Evolutionary conservation across 2,329 filamentous ascomycete genomes (phyloP), one percentile per base, ranked within the genome.

Genomic region (Talaromyces rugulosus): DNA sequence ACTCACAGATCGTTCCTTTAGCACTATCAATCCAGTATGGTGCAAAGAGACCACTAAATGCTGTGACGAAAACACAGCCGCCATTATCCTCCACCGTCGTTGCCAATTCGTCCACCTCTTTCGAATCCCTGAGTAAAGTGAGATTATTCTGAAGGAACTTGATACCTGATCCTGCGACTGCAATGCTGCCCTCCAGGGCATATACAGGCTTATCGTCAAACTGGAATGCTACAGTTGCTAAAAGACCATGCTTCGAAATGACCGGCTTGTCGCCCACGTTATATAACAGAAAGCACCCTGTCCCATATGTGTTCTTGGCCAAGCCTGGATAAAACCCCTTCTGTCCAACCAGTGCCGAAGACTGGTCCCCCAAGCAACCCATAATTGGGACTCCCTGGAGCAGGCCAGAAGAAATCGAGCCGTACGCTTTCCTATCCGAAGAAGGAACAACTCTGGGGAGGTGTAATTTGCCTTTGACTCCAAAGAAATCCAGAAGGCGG

Each of bases 11-110:
- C 4, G 92, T 96, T 59, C 92, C 92, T 74, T 92, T 89, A 23
- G 92, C 92, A 77, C 96, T 91, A 72, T 96, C 92, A 64, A 96
- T 94, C 92, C 92, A 96, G 76, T 96, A 96, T 0, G 92, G 92
- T 0, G 92, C 92, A 73, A 96, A 96, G 2, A 96, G 83, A 59
- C 92, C 92, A 74, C 89, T 92, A 74, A 96, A 96, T 1, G 92
- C 92, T 2, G 92, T 96, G 63, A 96, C 92, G 69, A 96, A 88
- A 18, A 93, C 86, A 60, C 92, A 89, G 7, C 92, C 92, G 60
- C 92, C 92, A 64, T 89, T 96, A 74, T 96, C 89, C 44, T 83
- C 75, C 6, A 90, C 87, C 1, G 82, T 85, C 51, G 82, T 82
- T 6, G 87, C 87, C 52, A 89, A 77, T 63, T 88, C 85, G 67